Evolutionary conservation across 1,284 basidiomycete genomes (phyloP).

Genomic region (Agroathelia rolfsii): DNA sequence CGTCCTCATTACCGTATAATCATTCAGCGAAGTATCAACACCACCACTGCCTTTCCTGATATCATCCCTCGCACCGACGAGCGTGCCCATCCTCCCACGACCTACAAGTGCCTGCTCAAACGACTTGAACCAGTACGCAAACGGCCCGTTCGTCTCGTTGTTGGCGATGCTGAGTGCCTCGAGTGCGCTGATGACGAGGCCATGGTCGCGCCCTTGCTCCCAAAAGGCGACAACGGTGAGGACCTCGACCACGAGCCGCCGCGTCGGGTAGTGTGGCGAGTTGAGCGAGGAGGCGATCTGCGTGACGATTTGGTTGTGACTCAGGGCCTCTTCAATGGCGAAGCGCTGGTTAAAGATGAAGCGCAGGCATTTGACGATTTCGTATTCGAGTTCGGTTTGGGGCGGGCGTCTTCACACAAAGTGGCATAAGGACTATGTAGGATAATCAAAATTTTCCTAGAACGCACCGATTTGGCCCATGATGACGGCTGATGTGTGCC

Average conservation of each 20-base stretch:
- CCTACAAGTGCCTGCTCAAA: constrained; percentile 75
- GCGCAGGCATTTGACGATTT: constrained; percentile 83
- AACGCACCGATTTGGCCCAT: constrained; percentile 36
- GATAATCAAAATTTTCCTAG: background rate
- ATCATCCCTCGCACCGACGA: constrained; percentile 91
- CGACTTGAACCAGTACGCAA: constrained; percentile 86
- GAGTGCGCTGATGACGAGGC: constrained; percentile 52
- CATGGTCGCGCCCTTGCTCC: constrained; percentile 41
- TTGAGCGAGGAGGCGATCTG: constrained; percentile 82
- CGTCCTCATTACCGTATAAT: constrained; percentile 57
- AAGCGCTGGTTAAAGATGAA: constrained; percentile 74
- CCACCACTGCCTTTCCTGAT: constrained; percentile 56
- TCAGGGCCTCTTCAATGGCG: constrained; percentile 72
- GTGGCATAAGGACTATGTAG: constrained; percentile 5
- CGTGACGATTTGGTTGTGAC: constrained; percentile 70
- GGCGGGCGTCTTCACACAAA: constrained; percentile 47
- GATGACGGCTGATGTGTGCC: constrained; percentile 57
- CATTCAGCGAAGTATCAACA: constrained; percentile 60
- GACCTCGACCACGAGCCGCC: constrained; percentile 77
- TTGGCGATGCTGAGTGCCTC: constrained; percentile 60
- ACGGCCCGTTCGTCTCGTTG: constrained; percentile 47
- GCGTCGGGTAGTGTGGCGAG: constrained; percentile 72
- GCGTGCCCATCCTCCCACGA: constrained; percentile 89
- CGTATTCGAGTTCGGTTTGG: constrained; percentile 77
- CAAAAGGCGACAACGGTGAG: constrained; percentile 58